A percentile compares a stretch with the other conserved stretches of the same genome.
Evolutionary conservation across 768 basidiomycete genomes (phyloP).

Genomic region (Pleurotus ostreatus): DNA sequence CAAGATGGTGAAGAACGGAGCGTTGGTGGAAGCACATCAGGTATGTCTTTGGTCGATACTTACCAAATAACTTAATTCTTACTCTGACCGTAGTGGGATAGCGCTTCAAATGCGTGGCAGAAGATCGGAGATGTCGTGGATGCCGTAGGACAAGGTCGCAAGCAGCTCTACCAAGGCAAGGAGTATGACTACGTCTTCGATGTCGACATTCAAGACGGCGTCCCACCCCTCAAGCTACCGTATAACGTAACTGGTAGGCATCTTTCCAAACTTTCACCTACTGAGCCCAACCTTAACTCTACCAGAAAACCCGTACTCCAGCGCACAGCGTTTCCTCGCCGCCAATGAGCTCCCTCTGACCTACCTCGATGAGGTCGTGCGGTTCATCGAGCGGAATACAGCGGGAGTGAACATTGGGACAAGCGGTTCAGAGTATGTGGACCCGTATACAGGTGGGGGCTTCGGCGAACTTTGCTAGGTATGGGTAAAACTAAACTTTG

Average conservation of each 20-base stretch:
- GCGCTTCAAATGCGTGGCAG: conserved; percentile 65
- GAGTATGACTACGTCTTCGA: conserved; percentile 99
- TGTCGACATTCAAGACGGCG: conserved; percentile 92
- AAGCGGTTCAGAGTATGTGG: conserved; percentile 59
- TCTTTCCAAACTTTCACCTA: neutral
- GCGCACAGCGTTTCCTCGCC: conserved; percentile 85
- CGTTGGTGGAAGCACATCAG: conserved; percentile 87
- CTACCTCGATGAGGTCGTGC: conserved; percentile 87
- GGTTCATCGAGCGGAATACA: conserved; percentile 92
- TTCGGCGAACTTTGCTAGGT: neutral
- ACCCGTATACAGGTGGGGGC: conserved; percentile 81
- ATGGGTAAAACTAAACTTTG: conserved; percentile 17
- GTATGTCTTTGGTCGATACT: conserved; percentile 33
- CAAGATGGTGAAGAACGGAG: conserved; percentile 82
- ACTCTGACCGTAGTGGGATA: conserved; percentile 68
- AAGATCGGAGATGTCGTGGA: conserved; percentile 97
- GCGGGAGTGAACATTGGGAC: conserved; percentile 67
- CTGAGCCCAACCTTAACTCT: neutral
- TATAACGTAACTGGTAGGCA: conserved; percentile 81
- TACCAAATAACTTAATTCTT: neutral
- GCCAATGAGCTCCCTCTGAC: conserved; percentile 76
- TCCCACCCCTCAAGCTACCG: conserved; percentile 89
- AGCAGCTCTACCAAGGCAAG: conserved; percentile 87
- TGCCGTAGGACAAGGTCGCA: conserved; percentile 85
- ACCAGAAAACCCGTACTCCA: conserved; percentile 85